Percentiles rank a stretch among this genome's conserved stretches.
Evolutionary conservation across 306 rosid species (phyloP).

Genomic region (Malus sylvestris): DNA sequence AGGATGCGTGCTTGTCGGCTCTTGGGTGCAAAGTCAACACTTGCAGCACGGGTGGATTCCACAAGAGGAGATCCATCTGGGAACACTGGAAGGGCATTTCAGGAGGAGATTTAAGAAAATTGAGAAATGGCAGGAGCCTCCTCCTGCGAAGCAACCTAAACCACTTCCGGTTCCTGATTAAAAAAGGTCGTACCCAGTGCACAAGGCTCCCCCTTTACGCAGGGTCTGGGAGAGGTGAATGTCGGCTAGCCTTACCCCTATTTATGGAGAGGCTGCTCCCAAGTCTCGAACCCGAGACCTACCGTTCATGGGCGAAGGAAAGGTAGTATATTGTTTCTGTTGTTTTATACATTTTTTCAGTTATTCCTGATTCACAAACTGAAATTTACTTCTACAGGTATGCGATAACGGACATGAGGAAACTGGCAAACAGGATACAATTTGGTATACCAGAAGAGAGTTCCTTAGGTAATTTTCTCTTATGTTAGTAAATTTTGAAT

Average conservation of each 20-base stretch:
- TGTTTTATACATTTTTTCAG: neutral
- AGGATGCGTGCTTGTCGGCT: slow-evolving; percentile 88
- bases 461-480: slow-evolving; percentile 56
- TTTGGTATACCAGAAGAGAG: slow-evolving; percentile 97
- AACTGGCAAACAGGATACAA: slow-evolving; percentile 91
- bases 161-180: slow-evolving; percentile 93
- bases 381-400: slow-evolving; percentile 43
- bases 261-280: no score
- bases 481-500: neutral
- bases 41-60: slow-evolving; percentile 91
- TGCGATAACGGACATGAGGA: slow-evolving; percentile 90
- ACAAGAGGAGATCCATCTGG: slow-evolving; percentile 91
- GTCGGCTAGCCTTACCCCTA: no score
- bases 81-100: slow-evolving; percentile 51
- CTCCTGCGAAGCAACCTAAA: slow-evolving; percentile 93
- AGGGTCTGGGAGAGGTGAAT: no score
- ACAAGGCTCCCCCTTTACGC: no score
- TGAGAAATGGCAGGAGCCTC: slow-evolving; percentile 99
- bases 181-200: no score
- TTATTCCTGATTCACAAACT: neutral
- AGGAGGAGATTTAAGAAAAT: slow-evolving; percentile 79
- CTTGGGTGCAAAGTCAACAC: slow-evolving; percentile 80
- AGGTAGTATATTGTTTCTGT: slow-evolving; percentile 33
- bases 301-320: slow-evolving; percentile 34
- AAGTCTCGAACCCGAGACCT: no score